A percentile compares a stretch with the other conserved stretches of the same genome.
Evolutionary conservation across 306 rosid species (phyloP).

Genomic region (Begonia fuchsioides): DNA sequence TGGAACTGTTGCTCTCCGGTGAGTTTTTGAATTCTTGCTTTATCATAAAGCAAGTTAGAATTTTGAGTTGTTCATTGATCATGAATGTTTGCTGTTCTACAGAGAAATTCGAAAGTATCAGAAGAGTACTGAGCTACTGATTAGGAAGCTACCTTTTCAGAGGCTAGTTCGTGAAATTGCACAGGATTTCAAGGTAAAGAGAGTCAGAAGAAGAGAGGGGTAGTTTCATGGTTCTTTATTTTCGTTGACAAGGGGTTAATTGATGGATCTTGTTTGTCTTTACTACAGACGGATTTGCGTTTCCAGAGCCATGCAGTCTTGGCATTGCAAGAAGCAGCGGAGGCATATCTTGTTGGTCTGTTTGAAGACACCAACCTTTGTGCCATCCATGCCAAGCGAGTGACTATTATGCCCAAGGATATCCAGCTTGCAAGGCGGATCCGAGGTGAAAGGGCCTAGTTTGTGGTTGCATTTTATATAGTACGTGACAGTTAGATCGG

Average conservation of each 20-base stretch:
- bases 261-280: background rate
- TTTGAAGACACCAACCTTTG: conserved; percentile 3
- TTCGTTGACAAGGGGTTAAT: background rate
- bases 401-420: conserved; percentile 4
- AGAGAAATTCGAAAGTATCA: conserved; percentile 81
- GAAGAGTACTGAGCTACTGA: conserved; percentile 71
- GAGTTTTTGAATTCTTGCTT: background rate
- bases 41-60: background rate
- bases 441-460: background rate
- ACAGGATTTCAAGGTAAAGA: conserved; percentile 60
- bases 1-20: conserved; percentile 85
- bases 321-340: conserved; percentile 2
- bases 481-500: background rate
- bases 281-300: background rate
- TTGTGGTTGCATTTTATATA: background rate
- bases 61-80: background rate
- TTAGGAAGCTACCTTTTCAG: conserved; percentile 79
- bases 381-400: background rate
- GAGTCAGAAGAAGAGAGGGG: background rate
- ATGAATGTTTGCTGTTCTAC: background rate
- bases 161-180: conserved; percentile 87
- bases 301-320: conserved; percentile 3
- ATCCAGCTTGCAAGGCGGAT: conserved; percentile 1
- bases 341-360: conserved; percentile 2
- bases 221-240: background rate